These are phyloP conservation scores for Fraxinus xanthoxyloides DNA, from an alignment of 305 asterid genomes.

Conservation along the genomic window DNA sequence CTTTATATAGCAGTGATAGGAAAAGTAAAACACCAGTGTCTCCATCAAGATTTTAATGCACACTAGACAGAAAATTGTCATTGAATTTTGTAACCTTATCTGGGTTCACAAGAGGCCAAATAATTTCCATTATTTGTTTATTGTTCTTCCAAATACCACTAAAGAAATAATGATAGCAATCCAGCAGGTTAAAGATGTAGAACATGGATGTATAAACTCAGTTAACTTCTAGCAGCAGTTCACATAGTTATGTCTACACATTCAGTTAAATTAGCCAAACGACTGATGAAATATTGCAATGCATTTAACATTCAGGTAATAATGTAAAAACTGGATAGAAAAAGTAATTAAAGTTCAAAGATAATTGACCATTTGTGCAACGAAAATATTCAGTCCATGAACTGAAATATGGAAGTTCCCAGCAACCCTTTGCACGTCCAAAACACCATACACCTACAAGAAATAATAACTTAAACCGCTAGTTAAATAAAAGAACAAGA, in stretches of 20 bases:
- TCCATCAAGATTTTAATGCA: not conserved
- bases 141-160: not conserved
- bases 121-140: not conserved
- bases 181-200: not conserved
- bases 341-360: conserved; percentile 11
- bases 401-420: conserved; percentile 98
- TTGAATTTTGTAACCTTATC: not conserved
- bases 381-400: conserved; percentile 86
- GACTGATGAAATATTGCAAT: not conserved
- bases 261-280: not conserved
- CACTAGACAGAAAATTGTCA: not conserved
- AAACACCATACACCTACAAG: conserved; percentile 82
- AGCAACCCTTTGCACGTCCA: conserved; percentile 98
- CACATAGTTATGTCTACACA: not conserved
- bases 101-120: not conserved
- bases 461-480: conserved; percentile 17
- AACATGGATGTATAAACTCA: not conserved
- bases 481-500: conserved; percentile 15
- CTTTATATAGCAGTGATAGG: not conserved
- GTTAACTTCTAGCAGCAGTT: not conserved
- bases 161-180: not conserved
- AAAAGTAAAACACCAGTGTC: not conserved
- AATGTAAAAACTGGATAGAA: not conserved
- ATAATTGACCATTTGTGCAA: conserved; percentile 79
- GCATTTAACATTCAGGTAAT: not conserved